phyloP scores from a whole-genome alignment of 2,329 filamentous ascomycete species.

The Dactylellina cionopaga region DNA sequence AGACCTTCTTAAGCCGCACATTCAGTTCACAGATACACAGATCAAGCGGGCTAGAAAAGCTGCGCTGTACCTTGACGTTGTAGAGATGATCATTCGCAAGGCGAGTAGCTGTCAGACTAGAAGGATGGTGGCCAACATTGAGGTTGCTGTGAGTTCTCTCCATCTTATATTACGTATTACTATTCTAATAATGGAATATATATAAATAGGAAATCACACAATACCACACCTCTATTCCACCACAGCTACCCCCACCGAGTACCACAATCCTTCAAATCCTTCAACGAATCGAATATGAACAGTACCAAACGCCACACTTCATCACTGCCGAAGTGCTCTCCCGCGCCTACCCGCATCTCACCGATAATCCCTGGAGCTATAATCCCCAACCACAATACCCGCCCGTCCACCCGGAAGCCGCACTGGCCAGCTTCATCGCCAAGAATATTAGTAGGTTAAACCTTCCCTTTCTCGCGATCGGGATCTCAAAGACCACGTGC shows the following conservation, averaged over 20 bases:
- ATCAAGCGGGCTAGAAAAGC: neutral
- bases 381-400: neutral
- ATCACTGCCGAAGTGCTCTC: neutral
- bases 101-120: neutral
- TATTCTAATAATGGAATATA: neutral
- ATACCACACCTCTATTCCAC: neutral
- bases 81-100: conserved; percentile 3
- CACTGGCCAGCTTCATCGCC: neutral
- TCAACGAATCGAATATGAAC: neutral
- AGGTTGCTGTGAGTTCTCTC: conserved; percentile 1
- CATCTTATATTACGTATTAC: neutral
- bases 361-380: conserved; percentile 4
- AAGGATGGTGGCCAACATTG: neutral
- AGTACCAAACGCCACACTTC: neutral
- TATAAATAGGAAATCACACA: neutral
- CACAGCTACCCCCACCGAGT: neutral
- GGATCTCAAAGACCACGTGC: neutral
- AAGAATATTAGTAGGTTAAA: neutral
- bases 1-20: neutral
- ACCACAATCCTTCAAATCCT: conserved; percentile 7
- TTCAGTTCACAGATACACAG: conserved; percentile 13
- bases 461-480: conserved; percentile 8
- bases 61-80: neutral
- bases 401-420: conserved; percentile 17
- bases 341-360: neutral